Evolutionary conservation across 352 stramenopile species (phyloP), one percentile per base, ranked within the genome.

Genomic region (Globisporangium paroecandrum): DNA sequence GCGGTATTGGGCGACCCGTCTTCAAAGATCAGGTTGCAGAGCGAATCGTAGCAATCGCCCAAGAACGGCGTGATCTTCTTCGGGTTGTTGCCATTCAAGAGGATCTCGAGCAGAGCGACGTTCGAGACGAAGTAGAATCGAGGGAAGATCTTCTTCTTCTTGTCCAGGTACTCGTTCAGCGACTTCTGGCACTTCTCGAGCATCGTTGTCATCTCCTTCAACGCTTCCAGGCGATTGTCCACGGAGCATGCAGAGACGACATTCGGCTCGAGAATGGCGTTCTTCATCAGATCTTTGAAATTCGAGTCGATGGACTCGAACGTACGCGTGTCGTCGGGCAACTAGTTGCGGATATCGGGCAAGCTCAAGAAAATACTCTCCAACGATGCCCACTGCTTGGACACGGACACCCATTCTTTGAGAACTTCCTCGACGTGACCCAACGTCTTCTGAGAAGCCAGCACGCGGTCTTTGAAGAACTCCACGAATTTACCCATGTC

Each of bases 1-100:
- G 89, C 87, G 0, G 84, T 93, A 56, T 94, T 94, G 0, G 79
- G 76, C 10, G 81, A 93, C 2, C 84, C 82, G 24, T 95, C 87
- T 29, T 94, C 84, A 29, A 95, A 96, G 27, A 89, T 71, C 13
- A 94, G 69, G 60, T 96, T 79, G 29, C 82, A 97, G 4, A 99
- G 76, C 15, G 97, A 97, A 76, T 99, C 97, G 68, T 99, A 99
- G 81, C 97, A 99, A 76, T 99, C 96, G 15, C 94, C 91, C 8
- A 99, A 79, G 71, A 99, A 99, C 18, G 93, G 93, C 90, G 99
- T 98, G 77, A 99, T 98, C 76, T 98, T 98, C 69, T 97, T 97
- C 2, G 97, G 97, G 68, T 98, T 98, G 70, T 96, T 96, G 51
- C 89, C 89, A n/a, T 96, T 96, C 8, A 82, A 94, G 1, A 96